Evolutionary conservation across 176 grass and related monocot species (phyloP).

Genomic region (Ensete ventricosum): DNA sequence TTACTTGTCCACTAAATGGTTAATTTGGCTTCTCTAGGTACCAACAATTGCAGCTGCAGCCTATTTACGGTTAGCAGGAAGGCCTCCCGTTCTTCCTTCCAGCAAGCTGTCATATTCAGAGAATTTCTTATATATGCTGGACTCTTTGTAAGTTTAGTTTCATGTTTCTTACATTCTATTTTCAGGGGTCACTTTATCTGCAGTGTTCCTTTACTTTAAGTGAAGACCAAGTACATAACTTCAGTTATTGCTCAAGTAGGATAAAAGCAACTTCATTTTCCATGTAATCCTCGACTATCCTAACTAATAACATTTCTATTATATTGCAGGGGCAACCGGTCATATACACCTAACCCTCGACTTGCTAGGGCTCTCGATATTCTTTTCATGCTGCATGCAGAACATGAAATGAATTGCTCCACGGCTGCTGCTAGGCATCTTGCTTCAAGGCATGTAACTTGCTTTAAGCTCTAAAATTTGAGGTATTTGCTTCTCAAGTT

Average conservation of each 20-base stretch:
- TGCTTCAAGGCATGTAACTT: constrained; percentile 73
- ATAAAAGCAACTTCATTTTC: background rate
- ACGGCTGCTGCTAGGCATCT: constrained; percentile 93
- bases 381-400: constrained; percentile 94
- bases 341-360: constrained; percentile 78
- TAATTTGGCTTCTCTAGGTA: constrained; percentile 26
- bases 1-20: constrained; percentile 2
- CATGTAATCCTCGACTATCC: background rate
- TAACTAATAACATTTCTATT: background rate
- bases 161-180: constrained; percentile 3
- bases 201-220: background rate
- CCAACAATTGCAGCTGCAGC: constrained; percentile 93
- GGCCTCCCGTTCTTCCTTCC: constrained; percentile 71
- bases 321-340: constrained; percentile 55
- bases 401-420: constrained; percentile 99
- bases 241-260: background rate
- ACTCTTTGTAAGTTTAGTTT: constrained; percentile 65
- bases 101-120: constrained; percentile 88
- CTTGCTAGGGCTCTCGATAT: constrained; percentile 81
- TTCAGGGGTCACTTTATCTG: background rate
- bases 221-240: background rate
- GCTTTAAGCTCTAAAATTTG: background rate
- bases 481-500: background rate
- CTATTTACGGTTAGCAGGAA: constrained; percentile 89
- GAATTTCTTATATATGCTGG: constrained; percentile 93